Percentiles rank a stretch among this genome's conserved stretches.
Evolutionary conservation across 2,329 filamentous ascomycete genomes (phyloP).

Genomic region (Nannizziopsis arthrosporioides): DNA sequence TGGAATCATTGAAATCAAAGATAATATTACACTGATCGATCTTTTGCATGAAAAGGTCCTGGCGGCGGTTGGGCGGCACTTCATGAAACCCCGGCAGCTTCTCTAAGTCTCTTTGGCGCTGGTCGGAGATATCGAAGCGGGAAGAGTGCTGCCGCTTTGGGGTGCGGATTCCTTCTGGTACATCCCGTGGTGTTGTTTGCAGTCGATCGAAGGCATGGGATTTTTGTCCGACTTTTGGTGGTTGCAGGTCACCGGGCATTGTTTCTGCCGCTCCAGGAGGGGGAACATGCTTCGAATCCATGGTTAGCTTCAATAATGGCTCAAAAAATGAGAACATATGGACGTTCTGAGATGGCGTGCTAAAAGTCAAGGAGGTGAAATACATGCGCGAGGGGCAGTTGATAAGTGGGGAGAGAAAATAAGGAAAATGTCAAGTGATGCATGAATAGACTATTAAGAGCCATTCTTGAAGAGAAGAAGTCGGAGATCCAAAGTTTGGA

Average conservation of each 20-base stretch:
- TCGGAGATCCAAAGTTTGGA: too few species aligned
- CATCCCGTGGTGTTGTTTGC: constrained; percentile 89
- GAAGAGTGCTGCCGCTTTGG: constrained; percentile 96
- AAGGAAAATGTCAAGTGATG: not conserved
- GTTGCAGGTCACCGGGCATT: constrained; percentile 93
- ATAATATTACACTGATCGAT: constrained; percentile 99
- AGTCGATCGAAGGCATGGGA: constrained; percentile 78
- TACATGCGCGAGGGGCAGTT: not conserved
- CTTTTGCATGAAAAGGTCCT: constrained; percentile 99
- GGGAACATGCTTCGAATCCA: constrained; percentile 59
- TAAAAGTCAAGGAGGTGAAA: not conserved
- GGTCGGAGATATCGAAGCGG: constrained; percentile 92
- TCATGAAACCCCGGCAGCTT: constrained; percentile 97
- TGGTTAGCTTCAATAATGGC: constrained; percentile 1
- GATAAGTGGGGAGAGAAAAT: not conserved
- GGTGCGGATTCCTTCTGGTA: constrained; percentile 86
- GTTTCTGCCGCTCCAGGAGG: constrained; percentile 90
- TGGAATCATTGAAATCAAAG: constrained; percentile 98
- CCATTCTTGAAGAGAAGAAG: not conserved
- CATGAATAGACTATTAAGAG: not conserved
- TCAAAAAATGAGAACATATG: not conserved
- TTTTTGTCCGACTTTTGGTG: constrained; percentile 83
- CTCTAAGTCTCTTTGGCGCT: constrained; percentile 76
- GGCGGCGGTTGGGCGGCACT: constrained; percentile 83
- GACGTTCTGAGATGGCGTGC: not conserved